Base-by-base conservation (phyloP, 1,284 basidiomycete genomes). In the Sporisorium exsertum region DNA sequence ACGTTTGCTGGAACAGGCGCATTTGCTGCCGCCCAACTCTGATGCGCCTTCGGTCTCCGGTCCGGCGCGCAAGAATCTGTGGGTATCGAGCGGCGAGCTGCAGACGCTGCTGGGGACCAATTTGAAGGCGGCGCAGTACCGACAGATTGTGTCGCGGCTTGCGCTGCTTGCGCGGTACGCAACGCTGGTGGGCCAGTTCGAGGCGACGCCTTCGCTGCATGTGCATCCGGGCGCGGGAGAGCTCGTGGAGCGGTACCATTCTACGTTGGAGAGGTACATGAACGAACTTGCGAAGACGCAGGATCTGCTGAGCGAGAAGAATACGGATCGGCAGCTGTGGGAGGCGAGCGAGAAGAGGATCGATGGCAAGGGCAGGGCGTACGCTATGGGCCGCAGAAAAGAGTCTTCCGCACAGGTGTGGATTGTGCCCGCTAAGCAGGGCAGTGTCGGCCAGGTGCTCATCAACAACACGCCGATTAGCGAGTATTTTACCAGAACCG, bases 381-480 rank as follows among this genome's bases (percentile, higher is more conserved):
- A 84, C 40, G 54, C 65, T 0, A 72, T 74, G 32, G 83, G 83
- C 9, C 53, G 83, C 20, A 67, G 83, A 40, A 84, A 84, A 46
- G 83, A 82, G 35, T 73, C 70, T 47, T 72, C 66, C 12, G 83
- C 83, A 0, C 75, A 94, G 52, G 94, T 95, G 2, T 99, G 96
- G 95, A 91, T 97, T 87, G 92, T 97, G 59, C 91, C 92, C n/a
- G 89, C 90, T 15, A 88, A 90, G 22, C 3, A 32, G 47, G n/a
- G 37, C 9, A n/a, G 5, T 27, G 64, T 79, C 33, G 87, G 89
- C 5, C 88, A 89, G 32, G 87, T 98, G 64, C 88, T 98, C 58
- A 87, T 98, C 87, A 98, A 98, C 87, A 92, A 93, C 81, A 86
- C 90, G 9, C 91, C 93, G 0, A 87, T 98, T 29, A 87, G 90